These are phyloP conservation scores for Epicoccum sorghinum DNA, from an alignment of 2,329 filamentous ascomycete genomes.

Conservation along the genomic window DNA sequence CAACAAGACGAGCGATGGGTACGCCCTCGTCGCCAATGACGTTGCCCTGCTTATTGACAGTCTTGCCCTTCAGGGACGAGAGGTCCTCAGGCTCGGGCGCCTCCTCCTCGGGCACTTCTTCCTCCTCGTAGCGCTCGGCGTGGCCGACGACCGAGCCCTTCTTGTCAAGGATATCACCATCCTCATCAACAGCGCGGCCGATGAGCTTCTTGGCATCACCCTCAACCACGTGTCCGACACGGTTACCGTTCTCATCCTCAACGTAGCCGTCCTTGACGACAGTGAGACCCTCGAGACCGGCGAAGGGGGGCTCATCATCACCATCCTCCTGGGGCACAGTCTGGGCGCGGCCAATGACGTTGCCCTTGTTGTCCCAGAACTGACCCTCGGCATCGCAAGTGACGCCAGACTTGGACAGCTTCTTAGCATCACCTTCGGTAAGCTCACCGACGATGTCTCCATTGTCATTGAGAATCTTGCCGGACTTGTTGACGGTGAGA, in stretches of 20 bases:
- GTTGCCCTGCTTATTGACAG: slow-evolving; percentile 57
- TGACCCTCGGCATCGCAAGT: slow-evolving; percentile 55
- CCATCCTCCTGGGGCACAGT: slow-evolving; percentile 54
- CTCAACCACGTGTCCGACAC: slow-evolving; percentile 56
- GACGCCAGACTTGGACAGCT: slow-evolving; percentile 56
- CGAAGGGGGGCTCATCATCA: slow-evolving; percentile 57
- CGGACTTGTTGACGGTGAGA: slow-evolving; percentile 57
- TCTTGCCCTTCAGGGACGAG: slow-evolving; percentile 54
- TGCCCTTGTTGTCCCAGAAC: slow-evolving; percentile 61
- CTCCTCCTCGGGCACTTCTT: slow-evolving; percentile 58
- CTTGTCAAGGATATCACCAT: slow-evolving; percentile 61
- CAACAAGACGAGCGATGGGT: slow-evolving; percentile 67
- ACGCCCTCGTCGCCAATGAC: slow-evolving; percentile 58
- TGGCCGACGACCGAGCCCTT: slow-evolving; percentile 60
- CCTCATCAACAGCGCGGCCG: slow-evolving; percentile 57
- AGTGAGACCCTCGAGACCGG: slow-evolving; percentile 57
- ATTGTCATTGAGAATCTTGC: slow-evolving; percentile 56
- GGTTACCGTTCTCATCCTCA: slow-evolving; percentile 58
- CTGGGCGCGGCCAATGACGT: slow-evolving; percentile 58
- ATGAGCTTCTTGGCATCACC: slow-evolving; percentile 59
- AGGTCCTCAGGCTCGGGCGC: slow-evolving; percentile 50
- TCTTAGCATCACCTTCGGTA: slow-evolving; percentile 58
- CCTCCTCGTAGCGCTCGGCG: slow-evolving; percentile 64
- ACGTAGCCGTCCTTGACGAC: slow-evolving; percentile 58
- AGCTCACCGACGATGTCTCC: slow-evolving; percentile 57